Evolutionary conservation across 495 filamentous ascomycete species (phyloP).

Genomic region (Aspergillus coremiiformis): DNA sequence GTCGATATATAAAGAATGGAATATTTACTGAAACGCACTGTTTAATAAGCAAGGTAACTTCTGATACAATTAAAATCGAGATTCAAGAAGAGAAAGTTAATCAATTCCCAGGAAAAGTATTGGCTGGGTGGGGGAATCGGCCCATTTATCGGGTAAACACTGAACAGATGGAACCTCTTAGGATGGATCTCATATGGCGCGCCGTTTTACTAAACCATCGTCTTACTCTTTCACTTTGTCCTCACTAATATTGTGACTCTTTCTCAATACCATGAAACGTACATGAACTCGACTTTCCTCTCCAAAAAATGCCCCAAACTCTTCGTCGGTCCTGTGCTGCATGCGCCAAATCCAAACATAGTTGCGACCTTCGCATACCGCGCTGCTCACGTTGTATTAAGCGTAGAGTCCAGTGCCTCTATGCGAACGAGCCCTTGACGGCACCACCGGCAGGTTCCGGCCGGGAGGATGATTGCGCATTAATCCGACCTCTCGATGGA

Average conservation of each 20-base stretch:
- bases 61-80: too few relatives aligned
- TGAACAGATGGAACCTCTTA: too few relatives aligned
- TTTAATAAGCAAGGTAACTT: too few relatives aligned
- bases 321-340: slow-evolving; percentile 44
- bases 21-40: too few relatives aligned
- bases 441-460: slow-evolving; percentile 12
- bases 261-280: not conserved
- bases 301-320: slow-evolving; percentile 32
- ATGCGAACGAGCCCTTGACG: slow-evolving; percentile 41
- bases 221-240: not conserved
- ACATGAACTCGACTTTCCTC: not conserved
- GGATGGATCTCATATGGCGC: not conserved
- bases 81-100: too few relatives aligned
- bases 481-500: slow-evolving; percentile 2
- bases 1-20: too few relatives aligned
- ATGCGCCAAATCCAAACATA: slow-evolving; percentile 43
- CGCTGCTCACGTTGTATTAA: slow-evolving; percentile 44
- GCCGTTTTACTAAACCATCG: not conserved
- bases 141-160: not conserved
- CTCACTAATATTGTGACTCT: not conserved
- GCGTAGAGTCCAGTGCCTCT: slow-evolving; percentile 34
- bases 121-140: not conserved
- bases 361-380: slow-evolving; percentile 42
- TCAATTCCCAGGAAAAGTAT: not conserved
- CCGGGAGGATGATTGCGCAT: slow-evolving; percentile 1